A percentile compares a stretch with the other conserved stretches of the same genome.
phyloP scores from a whole-genome alignment of 2,329 filamentous ascomycete species.

The Paraphaeosphaeria sporulosa region DNA sequence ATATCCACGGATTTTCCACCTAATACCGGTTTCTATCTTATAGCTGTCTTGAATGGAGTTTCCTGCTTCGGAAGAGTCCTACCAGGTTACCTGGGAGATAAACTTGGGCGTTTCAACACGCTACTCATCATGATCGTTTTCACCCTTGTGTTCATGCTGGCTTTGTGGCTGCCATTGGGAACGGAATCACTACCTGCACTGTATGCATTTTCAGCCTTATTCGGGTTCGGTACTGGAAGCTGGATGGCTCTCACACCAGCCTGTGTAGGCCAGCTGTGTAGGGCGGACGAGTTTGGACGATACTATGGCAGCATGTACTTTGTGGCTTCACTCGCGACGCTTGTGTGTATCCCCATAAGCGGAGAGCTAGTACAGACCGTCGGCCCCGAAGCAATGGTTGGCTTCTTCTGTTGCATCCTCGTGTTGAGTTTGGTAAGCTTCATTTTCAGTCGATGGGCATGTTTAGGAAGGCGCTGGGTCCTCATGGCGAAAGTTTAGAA shows the following conservation, averaged over 20 bases:
- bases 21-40: slow-evolving; percentile 46
- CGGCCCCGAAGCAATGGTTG: slow-evolving; percentile 43
- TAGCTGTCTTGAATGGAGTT: slow-evolving; percentile 51
- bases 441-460: slow-evolving; percentile 46
- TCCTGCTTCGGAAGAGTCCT: slow-evolving; percentile 52
- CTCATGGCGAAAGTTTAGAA: slow-evolving; percentile 29
- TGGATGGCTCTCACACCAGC: slow-evolving; percentile 56
- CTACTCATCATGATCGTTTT: slow-evolving; percentile 47
- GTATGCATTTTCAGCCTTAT: slow-evolving; percentile 52
- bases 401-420: slow-evolving; percentile 43
- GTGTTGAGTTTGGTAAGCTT: slow-evolving; percentile 41
- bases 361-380: slow-evolving; percentile 46
- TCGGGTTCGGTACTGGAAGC: slow-evolving; percentile 58
- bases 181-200: slow-evolving; percentile 41
- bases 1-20: slow-evolving; percentile 44
- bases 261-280: slow-evolving; percentile 58
- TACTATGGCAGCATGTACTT: slow-evolving; percentile 60
- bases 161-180: slow-evolving; percentile 45
- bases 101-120: slow-evolving; percentile 52
- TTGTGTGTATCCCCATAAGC: slow-evolving; percentile 47
- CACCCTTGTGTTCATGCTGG: slow-evolving; percentile 47
- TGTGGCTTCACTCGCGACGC: slow-evolving; percentile 44
- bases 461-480: slow-evolving; percentile 42
- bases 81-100: slow-evolving; percentile 51
- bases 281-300: slow-evolving; percentile 57